Conservation (phyloP, 345 rosid genomes). For the Boechera stricta region DNA sequence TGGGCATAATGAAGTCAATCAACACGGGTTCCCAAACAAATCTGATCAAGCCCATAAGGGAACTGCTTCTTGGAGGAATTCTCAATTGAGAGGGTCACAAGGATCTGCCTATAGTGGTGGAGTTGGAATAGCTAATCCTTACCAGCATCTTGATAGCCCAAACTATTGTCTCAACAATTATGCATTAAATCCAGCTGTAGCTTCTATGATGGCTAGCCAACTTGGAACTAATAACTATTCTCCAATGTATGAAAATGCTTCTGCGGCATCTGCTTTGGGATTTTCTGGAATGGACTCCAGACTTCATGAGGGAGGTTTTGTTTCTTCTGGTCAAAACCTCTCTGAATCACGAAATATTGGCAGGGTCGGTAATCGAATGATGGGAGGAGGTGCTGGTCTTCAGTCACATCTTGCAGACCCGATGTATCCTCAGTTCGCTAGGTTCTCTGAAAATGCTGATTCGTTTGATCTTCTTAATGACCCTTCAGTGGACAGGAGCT, state of each 20-base stretch:
- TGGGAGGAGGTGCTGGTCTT: slow-evolving; percentile 53
- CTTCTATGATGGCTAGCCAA: slow-evolving; percentile 70
- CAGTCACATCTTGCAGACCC: slow-evolving; percentile 69
- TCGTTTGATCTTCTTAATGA: slow-evolving; percentile 60
- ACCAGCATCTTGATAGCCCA: slow-evolving; percentile 57
- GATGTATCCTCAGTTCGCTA: slow-evolving; percentile 63
- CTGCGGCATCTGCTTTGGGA: slow-evolving; percentile 65
- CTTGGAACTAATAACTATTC: slow-evolving; percentile 62
- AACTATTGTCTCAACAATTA: slow-evolving; percentile 61
- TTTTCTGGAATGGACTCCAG: slow-evolving; percentile 71
- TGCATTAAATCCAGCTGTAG: slow-evolving; percentile 60
- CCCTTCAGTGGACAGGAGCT: slow-evolving; percentile 56
- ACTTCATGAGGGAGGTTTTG: slow-evolving; percentile 59
- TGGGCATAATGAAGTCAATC: slow-evolving; percentile 53
- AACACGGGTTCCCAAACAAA: slow-evolving; percentile 52
- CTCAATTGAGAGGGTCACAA: slow-evolving; percentile 69
- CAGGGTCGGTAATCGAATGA: slow-evolving; percentile 55
- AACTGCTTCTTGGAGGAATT: slow-evolving; percentile 49
- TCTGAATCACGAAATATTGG: slow-evolving; percentile 54
- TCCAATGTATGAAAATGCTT: slow-evolving; percentile 71
- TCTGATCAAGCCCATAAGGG: slow-evolving; percentile 49
- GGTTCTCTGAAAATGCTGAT: slow-evolving; percentile 58
- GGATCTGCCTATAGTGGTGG: slow-evolving; percentile 55
- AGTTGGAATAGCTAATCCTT: slow-evolving; percentile 53
- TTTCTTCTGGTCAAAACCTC: slow-evolving; percentile 56